phyloP scores from a whole-genome alignment of 2,329 filamentous ascomycete genomes.

The Canariomyces notabilis region DNA sequence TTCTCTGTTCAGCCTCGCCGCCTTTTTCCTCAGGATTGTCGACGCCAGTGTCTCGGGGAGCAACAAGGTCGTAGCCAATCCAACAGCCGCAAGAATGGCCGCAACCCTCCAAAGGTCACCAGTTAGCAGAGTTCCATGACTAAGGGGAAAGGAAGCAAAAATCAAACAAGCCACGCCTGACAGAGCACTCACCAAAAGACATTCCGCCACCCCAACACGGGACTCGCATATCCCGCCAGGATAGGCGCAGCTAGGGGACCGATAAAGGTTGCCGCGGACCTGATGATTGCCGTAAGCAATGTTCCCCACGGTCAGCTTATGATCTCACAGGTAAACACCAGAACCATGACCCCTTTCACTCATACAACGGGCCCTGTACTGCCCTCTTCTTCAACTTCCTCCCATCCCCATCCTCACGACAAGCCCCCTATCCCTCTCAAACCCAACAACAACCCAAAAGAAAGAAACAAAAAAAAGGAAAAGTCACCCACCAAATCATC shows the following conservation, averaged over 20 bases:
- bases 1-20: slow-evolving; percentile 23
- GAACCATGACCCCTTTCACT: too few species aligned
- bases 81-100: slow-evolving; percentile 20
- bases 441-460: neutral
- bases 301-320: too few species aligned
- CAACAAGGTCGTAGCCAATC: slow-evolving; percentile 12
- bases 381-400: too few species aligned
- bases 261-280: slow-evolving; percentile 22
- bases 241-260: slow-evolving; percentile 27
- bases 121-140: neutral
- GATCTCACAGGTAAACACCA: too few species aligned
- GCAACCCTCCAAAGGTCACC: slow-evolving; percentile 15
- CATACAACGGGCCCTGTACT: too few species aligned
- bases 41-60: slow-evolving; percentile 26
- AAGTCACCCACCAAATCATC: slow-evolving; percentile 21
- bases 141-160: neutral
- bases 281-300: neutral
- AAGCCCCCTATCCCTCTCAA: neutral
- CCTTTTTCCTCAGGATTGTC: slow-evolving; percentile 23
- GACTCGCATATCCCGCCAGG: slow-evolving; percentile 22
- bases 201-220: slow-evolving; percentile 23
- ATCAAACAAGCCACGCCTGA: neutral
- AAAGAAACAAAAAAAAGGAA: neutral
- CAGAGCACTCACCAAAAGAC: slow-evolving; percentile 22
- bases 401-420: neutral